Base-by-base conservation (phyloP, 1,284 basidiomycete genomes). In the Heterobasidion irregulare region DNA sequence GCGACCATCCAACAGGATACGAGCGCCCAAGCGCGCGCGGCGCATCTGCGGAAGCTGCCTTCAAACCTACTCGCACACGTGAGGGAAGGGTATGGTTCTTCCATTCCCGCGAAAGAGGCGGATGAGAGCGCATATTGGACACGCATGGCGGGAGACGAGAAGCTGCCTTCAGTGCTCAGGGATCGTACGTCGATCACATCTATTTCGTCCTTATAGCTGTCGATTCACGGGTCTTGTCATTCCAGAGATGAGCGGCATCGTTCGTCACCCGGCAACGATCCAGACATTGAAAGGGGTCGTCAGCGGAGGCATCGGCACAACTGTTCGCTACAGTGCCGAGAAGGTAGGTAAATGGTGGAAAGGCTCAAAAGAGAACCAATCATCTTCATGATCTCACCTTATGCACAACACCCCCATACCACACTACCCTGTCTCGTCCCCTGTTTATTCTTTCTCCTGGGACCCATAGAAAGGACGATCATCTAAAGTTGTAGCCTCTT, bases 201-300 rank as follows among this genome's bases (percentile, higher is more conserved):
- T 41, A n/a, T n/a, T 41, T 12, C 10, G 10, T 41, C 6, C 8
- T 3, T 7, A 8, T 12, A 41, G 52, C 19, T 53, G 36, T 13
- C 45, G 19, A 26, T 18, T 12, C 12, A 36, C 33, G 32, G 26
- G 9, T 49, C 41, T 57, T 57, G 18, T 52, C 16, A 57, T 52
- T 50, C 54, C 41, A 43, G 91, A 92, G 70, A 82, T 93, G 73
- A 70, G 75, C 44, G 70, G 73, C 32, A 94, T 95, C 65, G 93
- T 97, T 52, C 78, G 84, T 58, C 78, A 83, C 57, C 92, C 94
- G 5, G 92, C 94, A 9, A 83, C 90, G 4, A 76, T 90, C 10
- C 94, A 98, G 72, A 81, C 87, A 7, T 63, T 91, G 61, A 98
- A 97, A 71, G 94, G 94, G 8, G 67, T 97, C 53, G 78, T 90